Base-by-base conservation (phyloP, 2,329 filamentous ascomycete genomes). In the Alternaria arbusti region DNA sequence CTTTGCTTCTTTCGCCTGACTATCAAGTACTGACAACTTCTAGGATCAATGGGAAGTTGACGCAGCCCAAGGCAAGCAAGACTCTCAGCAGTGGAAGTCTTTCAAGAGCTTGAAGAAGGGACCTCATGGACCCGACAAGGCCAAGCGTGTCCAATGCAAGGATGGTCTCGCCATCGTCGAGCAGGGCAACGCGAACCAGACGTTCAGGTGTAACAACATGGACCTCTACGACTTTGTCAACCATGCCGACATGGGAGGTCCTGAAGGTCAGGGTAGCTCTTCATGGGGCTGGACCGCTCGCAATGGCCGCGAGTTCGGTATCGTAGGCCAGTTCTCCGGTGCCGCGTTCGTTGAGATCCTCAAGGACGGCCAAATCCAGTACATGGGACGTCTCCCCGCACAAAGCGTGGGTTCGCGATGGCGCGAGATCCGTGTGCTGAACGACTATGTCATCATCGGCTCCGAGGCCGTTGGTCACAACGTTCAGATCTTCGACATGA, bases 191-290 rank as follows among this genome's bases (percentile, higher is more conserved):
- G 65, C 64, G 8, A 71, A 71, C 57, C 68, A 72, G 63, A 73
- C 70, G 30, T 73, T 70, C 66, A 70, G 71, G 45, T 73, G 71
- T 60, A 65, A 73, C 57, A 73, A 73, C 57, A 80, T 87, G n/a
- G 86, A 88, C 65, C 80, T 87, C 1, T 85, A 87, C 70, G 84
- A 86, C 70, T 88, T 88, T 74, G 75, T 85, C 28, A 83, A 81
- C 60, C 86, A 88, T 65, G 82, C 82, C 10, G 83, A 84, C 36
- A 81, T 88, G 10, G 86, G 86, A 13, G 84, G 82, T 59, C 69
- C 69, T 36, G 74, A 73, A 54, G 81, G 80, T 20, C 74, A 75
- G 46, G 82, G 81, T 25, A 80, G 78, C 10, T 81, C 78, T 4
- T 84, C 82, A 0, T 87, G 85, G 85, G 85, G 86, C 10, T 86